Percentiles rank a stretch among this genome's conserved stretches.
phyloP scores from a whole-genome alignment of 768 basidiomycete genomes.

The Termitomyces heimii region DNA sequence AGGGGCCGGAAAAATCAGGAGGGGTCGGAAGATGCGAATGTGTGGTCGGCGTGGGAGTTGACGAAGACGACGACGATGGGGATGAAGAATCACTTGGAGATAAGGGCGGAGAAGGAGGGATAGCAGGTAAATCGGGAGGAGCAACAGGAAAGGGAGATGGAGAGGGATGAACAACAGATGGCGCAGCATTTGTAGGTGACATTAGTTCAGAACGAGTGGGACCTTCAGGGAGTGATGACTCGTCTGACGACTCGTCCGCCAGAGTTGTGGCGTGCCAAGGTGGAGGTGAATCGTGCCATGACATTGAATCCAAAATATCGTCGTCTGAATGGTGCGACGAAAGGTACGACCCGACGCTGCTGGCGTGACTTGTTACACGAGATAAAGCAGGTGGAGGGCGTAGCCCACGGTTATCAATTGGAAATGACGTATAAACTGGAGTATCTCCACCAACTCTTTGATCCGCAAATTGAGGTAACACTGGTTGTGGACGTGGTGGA shows the following conservation, averaged over 20 bases:
- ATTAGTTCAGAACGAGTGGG: constrained; percentile 2
- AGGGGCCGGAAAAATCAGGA: constrained; percentile 43
- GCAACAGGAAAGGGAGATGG: constrained; percentile 17
- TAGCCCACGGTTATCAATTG: constrained; percentile 16
- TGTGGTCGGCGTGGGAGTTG: constrained; percentile 32
- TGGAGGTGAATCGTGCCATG: constrained; percentile 15
- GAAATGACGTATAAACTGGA: constrained; percentile 20
- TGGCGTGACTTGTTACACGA: constrained; percentile 34
- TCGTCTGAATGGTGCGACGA: constrained; percentile 75
- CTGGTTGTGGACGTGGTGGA: constrained; percentile 4
- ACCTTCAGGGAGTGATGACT: background rate
- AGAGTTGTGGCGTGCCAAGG: constrained; percentile 13
- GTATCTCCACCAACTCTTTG: constrained; percentile 40
- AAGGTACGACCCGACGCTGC: constrained; percentile 22
- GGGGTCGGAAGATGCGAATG: constrained; percentile 18
- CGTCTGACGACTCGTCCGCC: constrained; percentile 6
- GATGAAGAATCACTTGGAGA: constrained; percentile 19
- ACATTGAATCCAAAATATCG: constrained; percentile 8
- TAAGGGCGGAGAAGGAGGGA: constrained; percentile 17
- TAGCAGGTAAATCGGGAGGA: constrained; percentile 1
- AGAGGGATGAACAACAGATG: constrained; percentile 7
- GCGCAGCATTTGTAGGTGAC: constrained; percentile 5
- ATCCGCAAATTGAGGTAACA: constrained; percentile 23
- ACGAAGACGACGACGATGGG: constrained; percentile 16
- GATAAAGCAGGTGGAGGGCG: constrained; percentile 24